These are phyloP conservation scores for Rhizopogon roseolus DNA, from an alignment of 768 basidiomycete genomes.

Conservation along the genomic window DNA sequence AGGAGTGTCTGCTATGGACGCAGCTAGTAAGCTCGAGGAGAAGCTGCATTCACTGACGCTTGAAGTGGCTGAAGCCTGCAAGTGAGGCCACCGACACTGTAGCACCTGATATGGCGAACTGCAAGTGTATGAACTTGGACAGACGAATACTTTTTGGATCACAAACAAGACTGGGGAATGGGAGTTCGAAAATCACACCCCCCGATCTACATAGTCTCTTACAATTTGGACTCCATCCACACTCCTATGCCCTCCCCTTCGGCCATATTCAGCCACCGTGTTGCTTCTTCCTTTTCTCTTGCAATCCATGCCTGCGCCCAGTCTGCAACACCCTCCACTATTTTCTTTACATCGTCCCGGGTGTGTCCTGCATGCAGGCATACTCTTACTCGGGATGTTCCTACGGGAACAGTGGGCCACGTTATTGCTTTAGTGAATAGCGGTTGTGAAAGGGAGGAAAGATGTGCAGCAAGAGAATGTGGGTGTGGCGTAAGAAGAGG, in stretches of 20 bases:
- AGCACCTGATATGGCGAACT: too few species aligned
- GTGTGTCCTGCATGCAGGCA: conserved; percentile 83
- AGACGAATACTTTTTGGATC: too few species aligned
- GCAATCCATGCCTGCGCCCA: conserved; percentile 42
- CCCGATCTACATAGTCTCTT: not conserved
- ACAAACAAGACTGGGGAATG: too few species aligned
- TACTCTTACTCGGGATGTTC: conserved; percentile 80
- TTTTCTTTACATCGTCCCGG: conserved; percentile 49
- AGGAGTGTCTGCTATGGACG: too few species aligned
- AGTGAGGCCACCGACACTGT: conserved; percentile 16
- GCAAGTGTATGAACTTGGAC: too few species aligned
- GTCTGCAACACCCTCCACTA: conserved; percentile 45
- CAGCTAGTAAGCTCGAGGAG: too few species aligned
- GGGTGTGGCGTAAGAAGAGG: conserved; percentile 78
- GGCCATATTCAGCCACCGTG: conserved; percentile 10
- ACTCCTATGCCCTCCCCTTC: conserved; percentile 10
- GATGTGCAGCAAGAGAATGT: conserved; percentile 58
- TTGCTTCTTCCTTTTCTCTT: not conserved
- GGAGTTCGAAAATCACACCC: too few species aligned
- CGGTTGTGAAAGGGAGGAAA: conserved; percentile 15
- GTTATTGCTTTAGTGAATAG: conserved; percentile 72
- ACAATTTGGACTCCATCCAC: conserved; percentile 28
- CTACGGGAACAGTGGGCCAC: conserved; percentile 88
- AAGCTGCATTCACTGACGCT: too few species aligned
- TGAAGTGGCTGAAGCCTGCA: too few species aligned